These are phyloP conservation scores for Claviceps cyperi DNA, from an alignment of 2,329 filamentous ascomycete species.

Conservation along the genomic window DNA sequence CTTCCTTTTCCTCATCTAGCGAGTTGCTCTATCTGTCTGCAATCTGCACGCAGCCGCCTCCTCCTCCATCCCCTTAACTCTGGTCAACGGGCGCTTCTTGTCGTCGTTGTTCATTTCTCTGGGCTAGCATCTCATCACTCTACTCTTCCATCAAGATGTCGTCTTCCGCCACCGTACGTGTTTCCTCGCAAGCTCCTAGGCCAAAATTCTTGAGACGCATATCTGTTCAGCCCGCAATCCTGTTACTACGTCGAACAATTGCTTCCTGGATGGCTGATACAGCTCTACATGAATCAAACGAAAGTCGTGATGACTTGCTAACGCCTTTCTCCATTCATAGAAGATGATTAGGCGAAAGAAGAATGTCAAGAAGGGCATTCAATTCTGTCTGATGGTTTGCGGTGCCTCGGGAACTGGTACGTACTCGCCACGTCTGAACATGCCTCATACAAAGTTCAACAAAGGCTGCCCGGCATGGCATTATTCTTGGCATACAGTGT, in stretches of 20 bases:
- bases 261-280: slow-evolving; percentile 5
- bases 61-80: slow-evolving; percentile 4
- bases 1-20: slow-evolving; percentile 7
- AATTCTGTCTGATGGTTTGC: slow-evolving; percentile 99
- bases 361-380: slow-evolving; percentile 99
- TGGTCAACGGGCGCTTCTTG: slow-evolving; percentile 7
- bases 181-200: slow-evolving; percentile 3
- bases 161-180: slow-evolving; percentile 10
- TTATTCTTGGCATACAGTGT: neutral
- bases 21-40: slow-evolving; percentile 4
- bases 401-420: slow-evolving; percentile 95
- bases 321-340: slow-evolving; percentile 26
- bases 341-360: slow-evolving; percentile 99
- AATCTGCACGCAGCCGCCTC: slow-evolving; percentile 3
- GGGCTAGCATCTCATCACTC: slow-evolving; percentile 5
- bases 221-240: neutral
- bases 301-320: slow-evolving; percentile 11
- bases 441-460: neutral
- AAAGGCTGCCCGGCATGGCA: neutral
- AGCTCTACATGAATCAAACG: neutral
- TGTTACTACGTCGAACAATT: slow-evolving; percentile 1
- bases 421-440: slow-evolving; percentile 15
- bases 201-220: slow-evolving; percentile 1
- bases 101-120: slow-evolving; percentile 6
- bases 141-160: slow-evolving; percentile 11